These are phyloP conservation scores for Venustampulla echinocandica DNA, from an alignment of 495 filamentous ascomycete species.

Conservation along the genomic window DNA sequence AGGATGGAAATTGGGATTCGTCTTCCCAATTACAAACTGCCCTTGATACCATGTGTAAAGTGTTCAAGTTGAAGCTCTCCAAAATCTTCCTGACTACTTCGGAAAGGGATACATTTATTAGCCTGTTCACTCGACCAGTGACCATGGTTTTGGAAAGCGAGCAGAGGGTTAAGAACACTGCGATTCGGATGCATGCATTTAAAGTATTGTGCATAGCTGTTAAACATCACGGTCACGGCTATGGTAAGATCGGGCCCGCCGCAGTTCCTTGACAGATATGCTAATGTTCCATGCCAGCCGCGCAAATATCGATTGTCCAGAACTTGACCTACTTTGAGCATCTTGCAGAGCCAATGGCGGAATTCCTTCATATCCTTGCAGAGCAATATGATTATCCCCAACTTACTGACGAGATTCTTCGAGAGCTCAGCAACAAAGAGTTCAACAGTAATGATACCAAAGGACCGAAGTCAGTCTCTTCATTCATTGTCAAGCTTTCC, in stretches of 20 bases:
- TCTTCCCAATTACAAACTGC: constrained; percentile 77
- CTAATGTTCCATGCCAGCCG: constrained; percentile 46
- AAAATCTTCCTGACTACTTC: constrained; percentile 93
- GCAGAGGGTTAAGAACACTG: constrained; percentile 79
- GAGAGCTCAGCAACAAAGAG: constrained; percentile 92
- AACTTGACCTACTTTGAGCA: constrained; percentile 98
- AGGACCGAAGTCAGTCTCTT: constrained; percentile 96
- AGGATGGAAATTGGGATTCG: constrained; percentile 82
- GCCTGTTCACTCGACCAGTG: constrained; percentile 84
- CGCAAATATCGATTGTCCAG: constrained; percentile 95
- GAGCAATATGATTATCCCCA: constrained; percentile 99
- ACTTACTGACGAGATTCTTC: constrained; percentile 84
- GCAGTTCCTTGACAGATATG: neutral
- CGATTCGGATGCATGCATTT: constrained; percentile 92
- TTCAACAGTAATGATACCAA: constrained; percentile 93
- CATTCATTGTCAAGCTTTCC: constrained; percentile 92
- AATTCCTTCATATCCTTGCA: constrained; percentile 89
- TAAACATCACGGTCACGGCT: constrained; percentile 96
- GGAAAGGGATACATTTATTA: constrained; percentile 92
- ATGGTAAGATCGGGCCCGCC: constrained; percentile 65
- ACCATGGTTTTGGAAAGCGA: constrained; percentile 94
- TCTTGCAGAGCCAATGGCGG: constrained; percentile 95
- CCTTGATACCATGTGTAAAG: constrained; percentile 90
- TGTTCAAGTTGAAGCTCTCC: constrained; percentile 82
- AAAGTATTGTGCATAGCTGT: constrained; percentile 94